Percentiles rank a stretch among this genome's conserved stretches.
Conservation (phyloP, 345 rosid genomes). For the Erodium maritimum region DNA sequence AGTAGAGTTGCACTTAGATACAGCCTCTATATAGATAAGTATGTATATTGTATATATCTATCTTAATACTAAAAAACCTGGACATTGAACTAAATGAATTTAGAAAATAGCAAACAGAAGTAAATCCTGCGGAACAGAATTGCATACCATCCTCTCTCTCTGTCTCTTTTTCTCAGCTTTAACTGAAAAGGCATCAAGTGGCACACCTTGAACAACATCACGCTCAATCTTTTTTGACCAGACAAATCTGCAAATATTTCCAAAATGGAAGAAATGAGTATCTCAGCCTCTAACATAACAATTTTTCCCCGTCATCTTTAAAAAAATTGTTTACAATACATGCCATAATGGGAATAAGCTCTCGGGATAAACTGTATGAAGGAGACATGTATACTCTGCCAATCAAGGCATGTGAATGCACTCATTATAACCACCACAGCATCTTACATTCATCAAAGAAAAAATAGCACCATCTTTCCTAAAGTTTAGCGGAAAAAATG, state of each 20-base stretch:
- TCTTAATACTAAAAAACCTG: not conserved
- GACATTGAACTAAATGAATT: not conserved
- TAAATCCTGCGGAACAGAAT: not conserved
- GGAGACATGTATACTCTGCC: not conserved
- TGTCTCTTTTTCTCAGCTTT: slow-evolving; percentile 80
- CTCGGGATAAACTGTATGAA: not conserved
- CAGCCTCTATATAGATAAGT: too few species aligned
- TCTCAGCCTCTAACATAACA: not conserved
- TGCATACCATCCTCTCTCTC: slow-evolving; percentile 76
- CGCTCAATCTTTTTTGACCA: slow-evolving; percentile 92
- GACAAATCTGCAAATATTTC: slow-evolving; percentile 50
- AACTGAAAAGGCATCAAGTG: slow-evolving; percentile 51
- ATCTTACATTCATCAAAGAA: not conserved
- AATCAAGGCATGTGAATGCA: not conserved
- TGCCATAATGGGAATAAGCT: too few species aligned
- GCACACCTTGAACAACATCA: slow-evolving; percentile 60
- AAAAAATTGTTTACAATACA: too few species aligned
- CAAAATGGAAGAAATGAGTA: not conserved
- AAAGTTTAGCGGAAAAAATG: not conserved
- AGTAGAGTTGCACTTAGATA: too few species aligned
- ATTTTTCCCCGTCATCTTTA: too few species aligned
- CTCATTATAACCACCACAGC: not conserved
- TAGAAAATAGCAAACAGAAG: not conserved
- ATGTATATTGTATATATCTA: too few species aligned
- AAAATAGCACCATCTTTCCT: not conserved